Evolutionary conservation across 1,284 basidiomycete genomes (phyloP).

Genomic region (Puccinia brachypodii): DNA sequence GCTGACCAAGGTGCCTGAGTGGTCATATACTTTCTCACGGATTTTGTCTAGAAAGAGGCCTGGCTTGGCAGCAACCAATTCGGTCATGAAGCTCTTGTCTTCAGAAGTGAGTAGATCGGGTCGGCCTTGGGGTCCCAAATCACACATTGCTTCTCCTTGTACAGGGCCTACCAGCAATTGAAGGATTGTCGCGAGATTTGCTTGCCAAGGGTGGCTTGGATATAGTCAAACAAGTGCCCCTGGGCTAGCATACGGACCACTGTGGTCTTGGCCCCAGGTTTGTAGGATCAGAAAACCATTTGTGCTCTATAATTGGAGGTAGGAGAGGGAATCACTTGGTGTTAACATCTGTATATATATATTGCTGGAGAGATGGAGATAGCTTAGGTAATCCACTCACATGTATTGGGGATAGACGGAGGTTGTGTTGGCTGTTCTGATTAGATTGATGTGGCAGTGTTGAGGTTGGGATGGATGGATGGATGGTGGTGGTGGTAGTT

Average conservation of each 20-base stretch:
- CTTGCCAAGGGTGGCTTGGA: background rate
- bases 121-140: background rate
- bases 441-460: no score
- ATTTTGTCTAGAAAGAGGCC: slow-evolving; percentile 6
- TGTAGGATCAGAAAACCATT: background rate
- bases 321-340: no score
- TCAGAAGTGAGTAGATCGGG: background rate
- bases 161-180: background rate
- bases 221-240: background rate
- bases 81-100: background rate
- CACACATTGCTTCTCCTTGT: background rate
- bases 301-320: no score
- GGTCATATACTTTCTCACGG: background rate
- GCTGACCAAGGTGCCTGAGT: background rate
- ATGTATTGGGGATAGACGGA: no score
- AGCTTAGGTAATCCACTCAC: no score
- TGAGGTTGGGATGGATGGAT: no score
- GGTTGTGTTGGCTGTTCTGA: no score
- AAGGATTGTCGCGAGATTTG: background rate
- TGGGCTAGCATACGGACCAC: background rate
- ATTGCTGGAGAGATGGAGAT: no score
- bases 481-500: no score
- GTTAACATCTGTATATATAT: no score
- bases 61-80: background rate
- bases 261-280: background rate